phyloP scores from a whole-genome alignment of 805 yeast genomes.

The Cyberlindnera mississippiensis region DNA sequence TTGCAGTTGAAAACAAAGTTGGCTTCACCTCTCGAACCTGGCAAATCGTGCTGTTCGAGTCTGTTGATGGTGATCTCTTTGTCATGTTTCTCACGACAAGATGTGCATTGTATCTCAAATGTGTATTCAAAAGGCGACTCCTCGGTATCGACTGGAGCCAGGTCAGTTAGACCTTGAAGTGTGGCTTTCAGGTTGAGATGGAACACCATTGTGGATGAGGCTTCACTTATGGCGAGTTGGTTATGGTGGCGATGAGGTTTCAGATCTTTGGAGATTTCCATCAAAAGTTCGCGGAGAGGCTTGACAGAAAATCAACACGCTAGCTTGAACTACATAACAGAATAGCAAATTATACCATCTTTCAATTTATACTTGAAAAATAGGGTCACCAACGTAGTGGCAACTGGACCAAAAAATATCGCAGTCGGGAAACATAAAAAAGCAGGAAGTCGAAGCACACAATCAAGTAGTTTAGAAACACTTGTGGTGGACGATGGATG shows the following conservation, averaged over 20 bases:
- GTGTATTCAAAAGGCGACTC: slow-evolving; percentile 68
- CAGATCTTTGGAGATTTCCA: too few species aligned
- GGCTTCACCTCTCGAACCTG: slow-evolving; percentile 78
- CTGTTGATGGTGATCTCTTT: slow-evolving; percentile 67
- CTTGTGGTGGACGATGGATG: slow-evolving; percentile 80
- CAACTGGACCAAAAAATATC: background rate
- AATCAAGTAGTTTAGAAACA: slow-evolving; percentile 36
- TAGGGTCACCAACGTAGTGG: background rate
- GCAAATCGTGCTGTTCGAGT: slow-evolving; percentile 58
- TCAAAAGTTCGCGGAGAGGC: too few species aligned
- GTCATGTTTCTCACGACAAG: slow-evolving; percentile 74
- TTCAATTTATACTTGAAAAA: background rate
- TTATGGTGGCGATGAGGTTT: too few species aligned
- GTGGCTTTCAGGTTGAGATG: slow-evolving; percentile 34
- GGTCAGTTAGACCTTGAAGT: slow-evolving; percentile 33
- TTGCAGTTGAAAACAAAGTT: slow-evolving; percentile 77
- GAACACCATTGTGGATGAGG: slow-evolving; percentile 23
- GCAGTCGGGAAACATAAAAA: slow-evolving; percentile 1
- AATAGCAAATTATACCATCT: background rate
- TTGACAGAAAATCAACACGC: too few species aligned
- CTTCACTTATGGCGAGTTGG: too few species aligned
- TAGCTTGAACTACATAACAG: background rate
- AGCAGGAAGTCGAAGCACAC: background rate
- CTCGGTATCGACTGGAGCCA: slow-evolving; percentile 58
- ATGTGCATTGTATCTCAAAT: slow-evolving; percentile 69